These are phyloP conservation scores for Blastobotrys chiropterorum DNA, from an alignment of 805 yeast species.

Conservation along the genomic window DNA sequence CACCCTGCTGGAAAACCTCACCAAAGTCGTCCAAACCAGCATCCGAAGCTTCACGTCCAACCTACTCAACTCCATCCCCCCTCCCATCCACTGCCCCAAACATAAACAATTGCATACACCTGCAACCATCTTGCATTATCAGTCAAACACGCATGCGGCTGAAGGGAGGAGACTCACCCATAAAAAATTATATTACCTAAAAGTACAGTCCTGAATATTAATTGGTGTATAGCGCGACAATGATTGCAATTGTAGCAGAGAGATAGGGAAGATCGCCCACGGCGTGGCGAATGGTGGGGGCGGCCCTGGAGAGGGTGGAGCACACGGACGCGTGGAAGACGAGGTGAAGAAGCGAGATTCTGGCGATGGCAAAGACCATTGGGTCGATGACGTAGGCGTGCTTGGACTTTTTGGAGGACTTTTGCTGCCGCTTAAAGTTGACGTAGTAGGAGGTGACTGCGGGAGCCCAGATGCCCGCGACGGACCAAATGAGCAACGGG, in stretches of 20 bases:
- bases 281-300: conserved; percentile 18
- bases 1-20: no score
- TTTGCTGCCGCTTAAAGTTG: conserved; percentile 24
- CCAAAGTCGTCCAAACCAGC: no score
- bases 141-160: no score
- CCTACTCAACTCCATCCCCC: no score
- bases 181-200: no score
- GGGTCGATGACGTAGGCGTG: conserved; percentile 42
- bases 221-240: conserved; percentile 34
- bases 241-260: conserved; percentile 25
- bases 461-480: conserved; percentile 24
- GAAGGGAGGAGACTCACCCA: no score
- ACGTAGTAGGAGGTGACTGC: conserved; percentile 25
- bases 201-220: neutral
- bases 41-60: no score
- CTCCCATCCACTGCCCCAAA: no score
- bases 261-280: conserved; percentile 33
- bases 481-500: conserved; percentile 25
- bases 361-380: conserved; percentile 44
- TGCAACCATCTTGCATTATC: no score
- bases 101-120: no score
- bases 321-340: conserved; percentile 20
- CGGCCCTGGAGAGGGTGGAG: conserved; percentile 16
- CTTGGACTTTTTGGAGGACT: conserved; percentile 1
- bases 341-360: conserved; percentile 37